A percentile compares a stretch with the other conserved stretches of the same genome.
Conservation (phyloP, 1,139 yeast genomes). For the Meyerozyma elateridarum region DNA sequence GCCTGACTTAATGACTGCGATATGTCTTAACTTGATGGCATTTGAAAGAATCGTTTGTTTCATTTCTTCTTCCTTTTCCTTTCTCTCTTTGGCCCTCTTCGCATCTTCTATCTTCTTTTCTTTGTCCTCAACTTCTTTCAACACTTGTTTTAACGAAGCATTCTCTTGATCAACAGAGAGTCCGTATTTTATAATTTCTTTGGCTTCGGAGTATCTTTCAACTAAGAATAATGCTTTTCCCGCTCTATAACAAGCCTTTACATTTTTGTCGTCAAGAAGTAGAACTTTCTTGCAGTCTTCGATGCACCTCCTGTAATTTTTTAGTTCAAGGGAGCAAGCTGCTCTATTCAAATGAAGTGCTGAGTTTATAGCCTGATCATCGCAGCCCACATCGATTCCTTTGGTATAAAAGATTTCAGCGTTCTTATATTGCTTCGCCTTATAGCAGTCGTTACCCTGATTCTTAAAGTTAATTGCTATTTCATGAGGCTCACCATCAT, state of each 20-base stretch:
- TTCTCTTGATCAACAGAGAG: conserved; percentile 54
- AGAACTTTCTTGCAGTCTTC: conserved; percentile 81
- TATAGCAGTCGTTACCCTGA: conserved; percentile 89
- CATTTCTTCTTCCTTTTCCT: conserved; percentile 27
- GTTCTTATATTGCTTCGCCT: conserved; percentile 60
- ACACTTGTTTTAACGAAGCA: conserved; percentile 43
- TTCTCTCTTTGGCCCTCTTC: conserved; percentile 27
- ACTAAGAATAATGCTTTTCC: conserved; percentile 75
- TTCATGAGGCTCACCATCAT: conserved; percentile 94
- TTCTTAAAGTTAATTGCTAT: conserved; percentile 83
- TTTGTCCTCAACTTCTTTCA: conserved; percentile 36
- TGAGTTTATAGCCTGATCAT: conserved; percentile 39
- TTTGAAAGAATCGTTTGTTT: conserved; percentile 37
- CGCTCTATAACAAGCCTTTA: conserved; percentile 83
- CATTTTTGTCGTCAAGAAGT: conserved; percentile 57
- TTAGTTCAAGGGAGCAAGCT: conserved; percentile 82
- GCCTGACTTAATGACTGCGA: conserved; percentile 43
- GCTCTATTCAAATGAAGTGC: conserved; percentile 79
- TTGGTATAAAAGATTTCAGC: conserved; percentile 79
- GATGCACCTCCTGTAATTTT: conserved; percentile 80
- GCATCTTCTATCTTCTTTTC: conserved; percentile 31
- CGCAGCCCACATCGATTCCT: conserved; percentile 69
- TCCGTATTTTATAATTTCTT: conserved; percentile 63
- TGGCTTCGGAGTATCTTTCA: conserved; percentile 68
- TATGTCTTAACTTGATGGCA: conserved; percentile 55